These are phyloP conservation scores for Pleodorina starrii DNA, from an alignment of 139 green algal species.

Conservation along the genomic window DNA sequence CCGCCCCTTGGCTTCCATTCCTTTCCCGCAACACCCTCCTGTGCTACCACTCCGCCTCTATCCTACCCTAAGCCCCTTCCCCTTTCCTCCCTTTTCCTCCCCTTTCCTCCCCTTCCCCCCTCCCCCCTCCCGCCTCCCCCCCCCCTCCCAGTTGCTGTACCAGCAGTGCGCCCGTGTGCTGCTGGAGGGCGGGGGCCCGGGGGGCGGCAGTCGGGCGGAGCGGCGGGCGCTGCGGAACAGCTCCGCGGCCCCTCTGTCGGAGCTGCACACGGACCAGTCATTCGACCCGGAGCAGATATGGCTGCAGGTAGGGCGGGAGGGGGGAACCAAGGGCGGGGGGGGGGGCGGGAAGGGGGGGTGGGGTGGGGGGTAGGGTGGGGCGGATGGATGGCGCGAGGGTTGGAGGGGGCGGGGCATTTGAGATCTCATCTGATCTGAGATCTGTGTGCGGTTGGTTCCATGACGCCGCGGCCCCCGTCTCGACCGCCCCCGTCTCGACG, in stretches of 20 bases:
- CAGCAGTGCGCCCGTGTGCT: not conserved
- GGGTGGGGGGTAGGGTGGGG: not conserved
- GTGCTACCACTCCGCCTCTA: too few species aligned
- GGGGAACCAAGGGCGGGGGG: not conserved
- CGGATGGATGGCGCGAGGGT: not conserved
- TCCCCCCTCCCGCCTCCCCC: not conserved
- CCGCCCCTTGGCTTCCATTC: too few species aligned
- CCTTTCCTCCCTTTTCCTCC: not conserved
- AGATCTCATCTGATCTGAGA: too few species aligned
- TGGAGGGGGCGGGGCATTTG: too few species aligned
- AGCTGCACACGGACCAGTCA: slow-evolving; percentile 61
- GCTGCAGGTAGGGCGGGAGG: slow-evolving; percentile 40
- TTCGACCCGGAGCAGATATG: slow-evolving; percentile 76
- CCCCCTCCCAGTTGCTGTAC: slow-evolving; percentile 48
- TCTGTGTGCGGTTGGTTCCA: too few species aligned
- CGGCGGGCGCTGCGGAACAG: not conserved
- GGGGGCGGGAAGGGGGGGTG: not conserved
- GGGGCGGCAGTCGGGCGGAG: not conserved
- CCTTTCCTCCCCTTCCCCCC: not conserved
- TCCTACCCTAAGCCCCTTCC: too few species aligned
- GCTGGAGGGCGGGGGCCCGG: not conserved
- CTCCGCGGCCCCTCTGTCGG: slow-evolving; percentile 25
- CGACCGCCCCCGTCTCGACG: too few species aligned
- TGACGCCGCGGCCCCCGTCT: too few species aligned
- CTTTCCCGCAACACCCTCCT: too few species aligned